Conservation (phyloP, 2,329 filamentous ascomycete genomes). For the Aquanectria penicillioides region DNA sequence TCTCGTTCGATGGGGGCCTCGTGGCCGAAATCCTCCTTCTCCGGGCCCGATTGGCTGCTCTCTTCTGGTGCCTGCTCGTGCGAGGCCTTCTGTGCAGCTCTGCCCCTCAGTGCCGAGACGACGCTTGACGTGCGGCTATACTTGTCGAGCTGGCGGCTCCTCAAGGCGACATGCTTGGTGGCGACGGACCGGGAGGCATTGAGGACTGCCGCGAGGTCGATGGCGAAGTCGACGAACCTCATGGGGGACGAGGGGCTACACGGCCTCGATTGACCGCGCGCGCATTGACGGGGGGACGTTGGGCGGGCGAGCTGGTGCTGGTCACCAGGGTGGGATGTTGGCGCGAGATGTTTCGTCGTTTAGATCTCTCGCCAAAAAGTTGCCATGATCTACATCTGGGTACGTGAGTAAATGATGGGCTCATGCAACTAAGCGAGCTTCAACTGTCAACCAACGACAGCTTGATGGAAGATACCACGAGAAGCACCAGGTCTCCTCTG, state of each 20-base stretch:
- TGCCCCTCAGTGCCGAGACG: conserved; percentile 46
- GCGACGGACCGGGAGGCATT: conserved; percentile 76
- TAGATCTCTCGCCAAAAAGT: conserved; percentile 26
- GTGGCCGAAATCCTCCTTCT: conserved; percentile 1
- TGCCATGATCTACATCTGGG: conserved; percentile 39
- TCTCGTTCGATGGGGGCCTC: conserved; percentile 25
- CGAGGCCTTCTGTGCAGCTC: conserved; percentile 21
- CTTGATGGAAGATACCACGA: background rate
- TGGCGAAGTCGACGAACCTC: conserved; percentile 70
- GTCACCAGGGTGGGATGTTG: conserved; percentile 27
- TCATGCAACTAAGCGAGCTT: conserved; percentile 47
- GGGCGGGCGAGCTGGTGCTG: conserved; percentile 30
- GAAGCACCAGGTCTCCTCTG: no score
- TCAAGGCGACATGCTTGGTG: conserved; percentile 68
- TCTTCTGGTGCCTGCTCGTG: conserved; percentile 4
- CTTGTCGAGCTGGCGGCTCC: conserved; percentile 62
- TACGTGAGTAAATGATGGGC: no score
- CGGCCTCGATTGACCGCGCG: conserved; percentile 35
- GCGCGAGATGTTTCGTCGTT: conserved; percentile 18
- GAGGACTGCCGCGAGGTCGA: conserved; percentile 77
- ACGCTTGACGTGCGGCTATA: conserved; percentile 60
- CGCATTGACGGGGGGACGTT: conserved; percentile 34
- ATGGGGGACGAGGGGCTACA: conserved; percentile 49
- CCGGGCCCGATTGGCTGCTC: background rate
- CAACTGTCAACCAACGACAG: background rate